These are phyloP conservation scores for Parascedosporium putredinis DNA, from an alignment of 2,329 filamentous ascomycete species.

Conservation along the genomic window DNA sequence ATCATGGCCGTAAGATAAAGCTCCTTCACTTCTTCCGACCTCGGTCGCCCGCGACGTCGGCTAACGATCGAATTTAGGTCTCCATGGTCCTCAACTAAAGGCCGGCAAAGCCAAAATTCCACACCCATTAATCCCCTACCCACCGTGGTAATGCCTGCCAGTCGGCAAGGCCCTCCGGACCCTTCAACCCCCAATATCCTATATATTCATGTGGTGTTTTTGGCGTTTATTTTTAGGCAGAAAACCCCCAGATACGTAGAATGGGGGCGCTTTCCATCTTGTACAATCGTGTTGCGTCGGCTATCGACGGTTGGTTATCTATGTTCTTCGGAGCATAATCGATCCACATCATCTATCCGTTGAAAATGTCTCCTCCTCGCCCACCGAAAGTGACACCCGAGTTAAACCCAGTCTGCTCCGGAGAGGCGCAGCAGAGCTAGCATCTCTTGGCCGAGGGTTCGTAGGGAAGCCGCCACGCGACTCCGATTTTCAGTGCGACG, in stretches of 20 bases:
- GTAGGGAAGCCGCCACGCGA: no score
- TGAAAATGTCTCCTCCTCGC: neutral
- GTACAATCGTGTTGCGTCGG: conserved; percentile 3
- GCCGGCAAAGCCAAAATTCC: no score
- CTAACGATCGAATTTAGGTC: conserved; percentile 15
- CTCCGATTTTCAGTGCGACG: no score
- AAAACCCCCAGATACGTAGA: neutral
- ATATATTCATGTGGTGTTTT: conserved; percentile 1
- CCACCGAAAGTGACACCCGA: neutral
- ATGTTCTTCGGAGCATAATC: neutral
- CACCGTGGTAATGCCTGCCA: no score
- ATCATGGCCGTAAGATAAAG: conserved; percentile 80
- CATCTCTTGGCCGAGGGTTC: no score
- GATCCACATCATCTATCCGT: neutral
- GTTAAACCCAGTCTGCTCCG: no score
- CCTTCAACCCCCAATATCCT: no score
- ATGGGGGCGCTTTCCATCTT: neutral
- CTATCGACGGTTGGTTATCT: neutral
- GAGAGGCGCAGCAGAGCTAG: no score
- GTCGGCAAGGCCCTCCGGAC: neutral
- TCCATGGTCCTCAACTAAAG: conserved; percentile 27
- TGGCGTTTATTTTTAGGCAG: conserved; percentile 1
- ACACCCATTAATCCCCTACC: no score
- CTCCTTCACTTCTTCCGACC: neutral
- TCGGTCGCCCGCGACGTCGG: neutral